Percentiles rank a stretch among this genome's conserved stretches.
phyloP scores from a whole-genome alignment of 495 filamentous ascomycete genomes.

The Pyrenopolyporus hunteri region DNA sequence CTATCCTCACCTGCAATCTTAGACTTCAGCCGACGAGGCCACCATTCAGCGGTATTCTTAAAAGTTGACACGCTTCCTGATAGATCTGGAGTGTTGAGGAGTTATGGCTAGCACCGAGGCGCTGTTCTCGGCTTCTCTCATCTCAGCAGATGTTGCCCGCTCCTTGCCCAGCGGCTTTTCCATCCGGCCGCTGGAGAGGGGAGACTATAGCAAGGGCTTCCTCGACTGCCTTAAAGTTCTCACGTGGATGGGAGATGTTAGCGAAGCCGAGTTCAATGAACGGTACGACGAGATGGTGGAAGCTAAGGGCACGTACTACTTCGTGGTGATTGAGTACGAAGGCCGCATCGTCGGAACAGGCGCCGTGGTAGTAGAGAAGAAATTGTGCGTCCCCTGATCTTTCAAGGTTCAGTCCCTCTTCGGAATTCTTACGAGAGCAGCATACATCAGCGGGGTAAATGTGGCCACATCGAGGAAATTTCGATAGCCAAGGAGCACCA shows the following conservation, averaged over 20 bases:
- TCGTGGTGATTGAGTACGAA: constrained; percentile 71
- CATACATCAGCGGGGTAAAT: constrained; percentile 66
- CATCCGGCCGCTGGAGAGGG: constrained; percentile 72
- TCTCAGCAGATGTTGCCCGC: constrained; percentile 67
- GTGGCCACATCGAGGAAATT: constrained; percentile 92
- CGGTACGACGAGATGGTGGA: constrained; percentile 82
- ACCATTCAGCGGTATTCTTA: too few species aligned
- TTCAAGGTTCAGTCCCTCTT: not conserved
- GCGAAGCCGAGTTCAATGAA: constrained; percentile 67
- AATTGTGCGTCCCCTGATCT: constrained; percentile 58
- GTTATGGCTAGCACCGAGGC: constrained; percentile 41
- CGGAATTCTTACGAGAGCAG: constrained; percentile 41
- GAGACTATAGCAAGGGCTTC: constrained; percentile 73
- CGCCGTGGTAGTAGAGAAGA: constrained; percentile 74
- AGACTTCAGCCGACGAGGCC: not conserved
- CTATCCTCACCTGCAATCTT: too few species aligned
- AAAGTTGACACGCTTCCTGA: too few species aligned
- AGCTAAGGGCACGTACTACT: constrained; percentile 72
- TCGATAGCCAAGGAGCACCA: constrained; percentile 83
- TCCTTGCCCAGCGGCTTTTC: constrained; percentile 73
- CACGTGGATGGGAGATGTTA: constrained; percentile 81
- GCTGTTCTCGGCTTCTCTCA: constrained; percentile 72
- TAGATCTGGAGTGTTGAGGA: not conserved
- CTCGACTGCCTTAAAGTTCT: constrained; percentile 81
- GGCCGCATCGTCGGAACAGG: constrained; percentile 78